Evolutionary conservation across 257 asterid species (phyloP), one percentile per base, ranked within the genome.

Genomic region (Solanum bulbocastanum): DNA sequence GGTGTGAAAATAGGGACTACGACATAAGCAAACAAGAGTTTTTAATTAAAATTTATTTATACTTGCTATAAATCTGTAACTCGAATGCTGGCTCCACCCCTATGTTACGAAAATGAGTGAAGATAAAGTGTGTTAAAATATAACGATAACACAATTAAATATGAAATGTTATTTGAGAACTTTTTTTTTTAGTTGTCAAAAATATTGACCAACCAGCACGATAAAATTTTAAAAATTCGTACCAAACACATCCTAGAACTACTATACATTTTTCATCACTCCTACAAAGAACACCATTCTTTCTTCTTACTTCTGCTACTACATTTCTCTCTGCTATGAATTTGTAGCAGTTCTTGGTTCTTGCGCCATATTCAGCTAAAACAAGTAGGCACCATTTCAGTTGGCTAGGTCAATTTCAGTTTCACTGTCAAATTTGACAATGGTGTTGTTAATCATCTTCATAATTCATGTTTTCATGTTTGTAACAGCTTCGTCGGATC

Each of bases 401-500:
- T 22, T 44, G 85, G n/a, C 66, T 42, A 42, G 1, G 42, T 42
- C 37, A 14, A 6, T 46, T 27, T 78, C 36, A 25, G 7, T 78
- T n/a, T 2, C 35, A 78, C 23, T n/a, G 8, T 27, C 62, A 78
- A 78, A 78, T 44, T 27, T 42, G 35, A 85, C 81, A 40, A 83
- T 79, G 88, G 83, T 87, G 78, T 90, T 84, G 11, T 88, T 88
- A 30, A 30, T 90, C 58, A 14, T 82, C 88, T 9, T 88, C 69
- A 91, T 82, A 35, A 23, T 95, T 87, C 69, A 79, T 10, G 1
- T n/a, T 87, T 79, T 91, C 87, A 25, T 88, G 71, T 35, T 87
- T 75, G 4, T 86, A 65, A 22, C 92, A 75, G 23, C 68, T 76
- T 72, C 91, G 74, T 78, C 94, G 58, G 98, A 93, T 89, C 91